Evolutionary conservation across 768 basidiomycete species (phyloP).

Genomic region (Podaxis sp.): DNA sequence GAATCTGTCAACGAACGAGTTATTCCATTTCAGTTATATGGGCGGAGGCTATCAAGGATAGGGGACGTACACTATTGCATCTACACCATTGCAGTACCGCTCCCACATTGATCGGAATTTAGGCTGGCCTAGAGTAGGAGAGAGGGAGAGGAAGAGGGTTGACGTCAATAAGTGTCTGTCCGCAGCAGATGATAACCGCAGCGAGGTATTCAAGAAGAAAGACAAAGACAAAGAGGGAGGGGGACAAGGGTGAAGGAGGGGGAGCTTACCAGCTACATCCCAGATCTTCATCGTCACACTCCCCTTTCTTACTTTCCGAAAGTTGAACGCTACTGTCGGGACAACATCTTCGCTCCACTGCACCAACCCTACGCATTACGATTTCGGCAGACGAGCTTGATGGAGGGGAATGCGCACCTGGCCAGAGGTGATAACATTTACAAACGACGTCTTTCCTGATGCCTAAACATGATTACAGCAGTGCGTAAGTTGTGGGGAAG

Average conservation of each 20-base stretch:
- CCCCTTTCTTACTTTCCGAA: slow-evolving; percentile 84
- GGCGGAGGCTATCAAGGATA: neutral
- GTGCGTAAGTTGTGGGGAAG: neutral
- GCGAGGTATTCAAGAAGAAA: neutral
- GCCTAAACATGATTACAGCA: slow-evolving; percentile 47
- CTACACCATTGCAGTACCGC: slow-evolving; percentile 89
- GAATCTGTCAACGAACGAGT: slow-evolving; percentile 52
- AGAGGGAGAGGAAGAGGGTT: neutral
- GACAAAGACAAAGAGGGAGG: neutral
- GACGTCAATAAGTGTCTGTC: neutral
- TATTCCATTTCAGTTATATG: slow-evolving; percentile 1
- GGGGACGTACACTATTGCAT: slow-evolving; percentile 78
- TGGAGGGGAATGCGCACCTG: slow-evolving; percentile 44
- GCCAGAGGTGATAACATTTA: slow-evolving; percentile 87
- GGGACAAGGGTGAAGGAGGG: neutral
- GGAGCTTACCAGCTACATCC: slow-evolving; percentile 83
- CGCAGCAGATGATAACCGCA: neutral
- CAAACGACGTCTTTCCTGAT: slow-evolving; percentile 93
- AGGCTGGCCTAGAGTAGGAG: slow-evolving; percentile 66
- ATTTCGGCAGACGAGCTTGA: neutral
- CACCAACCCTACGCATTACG: neutral
- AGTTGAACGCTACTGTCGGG: slow-evolving; percentile 92
- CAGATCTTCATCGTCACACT: slow-evolving; percentile 92
- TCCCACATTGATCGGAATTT: slow-evolving; percentile 97
- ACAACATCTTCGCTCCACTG: slow-evolving; percentile 98